Conservation (phyloP, 306 rosid species). For the Trifolium repens region DNA sequence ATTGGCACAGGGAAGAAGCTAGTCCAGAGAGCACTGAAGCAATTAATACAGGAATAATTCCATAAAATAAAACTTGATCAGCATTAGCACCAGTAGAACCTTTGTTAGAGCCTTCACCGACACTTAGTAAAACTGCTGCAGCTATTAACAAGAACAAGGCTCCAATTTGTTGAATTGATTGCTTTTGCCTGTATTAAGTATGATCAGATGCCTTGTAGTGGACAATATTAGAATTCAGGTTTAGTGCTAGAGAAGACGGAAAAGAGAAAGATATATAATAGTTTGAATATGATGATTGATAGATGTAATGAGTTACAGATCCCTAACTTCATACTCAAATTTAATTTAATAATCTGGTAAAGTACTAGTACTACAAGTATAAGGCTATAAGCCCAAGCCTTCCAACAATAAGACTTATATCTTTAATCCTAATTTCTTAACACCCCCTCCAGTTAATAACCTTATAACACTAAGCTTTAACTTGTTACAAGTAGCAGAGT, state of each 20-base stretch:
- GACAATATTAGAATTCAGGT: conserved; percentile 14
- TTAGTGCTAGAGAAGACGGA: conserved; percentile 21
- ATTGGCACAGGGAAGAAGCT: conserved; percentile 95
- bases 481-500: conserved; percentile 17
- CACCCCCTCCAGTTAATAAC: neutral
- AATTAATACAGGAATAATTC: conserved; percentile 87
- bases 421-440: neutral
- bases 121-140: conserved; percentile 91
- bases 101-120: conserved; percentile 91
- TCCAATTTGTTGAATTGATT: conserved; percentile 90
- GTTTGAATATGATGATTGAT: conserved; percentile 27
- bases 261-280: conserved; percentile 3
- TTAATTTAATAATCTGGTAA: conserved; percentile 8
- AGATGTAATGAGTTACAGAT: neutral
- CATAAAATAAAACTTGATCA: conserved; percentile 80
- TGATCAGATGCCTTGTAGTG: conserved; percentile 44
- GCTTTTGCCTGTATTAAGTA: conserved; percentile 74
- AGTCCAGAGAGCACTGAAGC: conserved; percentile 96
- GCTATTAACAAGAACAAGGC: conserved; percentile 82
- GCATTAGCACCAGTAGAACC: conserved; percentile 57
- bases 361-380: conserved; percentile 15
- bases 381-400: neutral
- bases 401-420: neutral
- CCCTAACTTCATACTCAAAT: conserved; percentile 5
- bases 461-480: conserved; percentile 16